phyloP scores from a whole-genome alignment of 202 grass and related monocot species.

The Zizania palustris region DNA sequence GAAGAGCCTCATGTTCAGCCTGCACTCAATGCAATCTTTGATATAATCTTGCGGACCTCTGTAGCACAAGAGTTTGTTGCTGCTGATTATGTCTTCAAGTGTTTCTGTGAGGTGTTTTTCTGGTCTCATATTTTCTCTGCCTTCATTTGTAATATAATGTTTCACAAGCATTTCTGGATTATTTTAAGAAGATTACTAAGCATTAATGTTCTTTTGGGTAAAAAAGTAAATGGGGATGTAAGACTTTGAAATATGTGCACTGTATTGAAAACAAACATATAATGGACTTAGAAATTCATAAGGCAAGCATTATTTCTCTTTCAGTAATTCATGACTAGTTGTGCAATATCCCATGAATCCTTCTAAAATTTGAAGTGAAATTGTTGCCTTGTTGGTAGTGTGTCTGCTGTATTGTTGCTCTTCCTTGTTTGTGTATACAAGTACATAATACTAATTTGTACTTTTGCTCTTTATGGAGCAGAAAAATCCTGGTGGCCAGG shows the following conservation, averaged over 20 bases:
- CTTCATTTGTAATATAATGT: background rate
- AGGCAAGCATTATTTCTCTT: background rate
- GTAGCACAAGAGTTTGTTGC: constrained; percentile 86
- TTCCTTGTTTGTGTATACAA: constrained; percentile 11
- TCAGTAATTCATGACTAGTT: background rate
- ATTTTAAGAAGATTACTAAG: constrained; percentile 11
- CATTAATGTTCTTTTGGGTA: constrained; percentile 7
- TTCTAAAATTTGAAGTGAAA: constrained; percentile 32
- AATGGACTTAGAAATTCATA: background rate
- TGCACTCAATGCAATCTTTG: constrained; percentile 84
- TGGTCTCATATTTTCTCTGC: constrained; percentile 25
- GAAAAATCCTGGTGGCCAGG: constrained; percentile 88
- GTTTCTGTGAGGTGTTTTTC: constrained; percentile 86
- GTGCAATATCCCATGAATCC: background rate
- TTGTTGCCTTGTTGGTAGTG: constrained; percentile 20
- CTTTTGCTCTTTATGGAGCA: constrained; percentile 56
- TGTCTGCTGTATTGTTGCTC: constrained; percentile 3
- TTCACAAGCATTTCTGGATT: background rate
- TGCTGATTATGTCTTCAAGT: constrained; percentile 93
- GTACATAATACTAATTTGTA: constrained; percentile 30
- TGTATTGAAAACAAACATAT: background rate
- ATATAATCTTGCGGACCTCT: constrained; percentile 76
- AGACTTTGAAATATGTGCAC: background rate
- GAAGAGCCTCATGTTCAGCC: constrained; percentile 91
- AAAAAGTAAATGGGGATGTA: background rate